Evolutionary conservation across 352 stramenopile species (phyloP).

Genomic region (Phytophthora idaei): DNA sequence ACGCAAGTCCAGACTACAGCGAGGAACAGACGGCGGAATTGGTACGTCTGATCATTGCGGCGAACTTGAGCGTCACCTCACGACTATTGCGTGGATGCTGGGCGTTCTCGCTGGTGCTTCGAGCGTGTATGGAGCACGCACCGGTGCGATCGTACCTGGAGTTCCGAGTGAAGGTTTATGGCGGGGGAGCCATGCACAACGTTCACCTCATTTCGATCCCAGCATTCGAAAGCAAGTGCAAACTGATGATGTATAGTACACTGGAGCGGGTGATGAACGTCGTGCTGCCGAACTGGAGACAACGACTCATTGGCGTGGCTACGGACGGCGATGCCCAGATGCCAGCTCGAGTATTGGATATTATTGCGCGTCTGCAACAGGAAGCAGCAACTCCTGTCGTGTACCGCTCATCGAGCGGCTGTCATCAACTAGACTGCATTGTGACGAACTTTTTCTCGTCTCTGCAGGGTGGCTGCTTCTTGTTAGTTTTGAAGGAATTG

Average conservation of each 20-base stretch:
- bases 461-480: constrained; percentile 47
- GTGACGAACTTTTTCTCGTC: constrained; percentile 53
- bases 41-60: constrained; percentile 48
- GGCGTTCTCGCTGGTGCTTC: constrained; percentile 57
- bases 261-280: constrained; percentile 40
- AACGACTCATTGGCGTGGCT: constrained; percentile 40
- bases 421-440: constrained; percentile 41
- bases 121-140: constrained; percentile 31
- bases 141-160: constrained; percentile 46
- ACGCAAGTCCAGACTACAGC: constrained; percentile 23
- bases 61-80: constrained; percentile 45
- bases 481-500: constrained; percentile 39
- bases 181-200: constrained; percentile 36
- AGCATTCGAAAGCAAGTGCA: constrained; percentile 38
- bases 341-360: constrained; percentile 31
- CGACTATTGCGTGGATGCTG: constrained; percentile 45
- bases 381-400: constrained; percentile 29
- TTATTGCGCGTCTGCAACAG: constrained; percentile 38
- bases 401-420: constrained; percentile 41
- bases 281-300: constrained; percentile 47
- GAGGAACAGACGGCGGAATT: constrained; percentile 43
- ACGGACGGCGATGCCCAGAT: constrained; percentile 45
- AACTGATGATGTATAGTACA: constrained; percentile 36
- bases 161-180: constrained; percentile 52
- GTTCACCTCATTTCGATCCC: constrained; percentile 53